phyloP scores from a whole-genome alignment of 192 early-diverging fungal genomes.

The Coemansia biformis region DNA sequence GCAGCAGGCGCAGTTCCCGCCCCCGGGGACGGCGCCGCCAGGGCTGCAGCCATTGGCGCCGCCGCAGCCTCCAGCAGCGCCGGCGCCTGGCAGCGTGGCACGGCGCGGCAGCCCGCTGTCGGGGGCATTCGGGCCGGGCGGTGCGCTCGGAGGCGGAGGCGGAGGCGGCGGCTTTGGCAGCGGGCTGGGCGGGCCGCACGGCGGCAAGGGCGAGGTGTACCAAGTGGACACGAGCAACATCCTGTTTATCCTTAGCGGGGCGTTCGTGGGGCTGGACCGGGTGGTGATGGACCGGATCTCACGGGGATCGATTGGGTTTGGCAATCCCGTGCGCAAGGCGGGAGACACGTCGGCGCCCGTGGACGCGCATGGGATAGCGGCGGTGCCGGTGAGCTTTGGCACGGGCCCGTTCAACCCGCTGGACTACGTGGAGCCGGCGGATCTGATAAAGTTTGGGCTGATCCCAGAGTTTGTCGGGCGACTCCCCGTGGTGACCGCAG shows the following conservation, averaged over 20 bases:
- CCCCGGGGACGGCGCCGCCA: conserved; percentile 4
- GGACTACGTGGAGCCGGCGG: conserved; percentile 65
- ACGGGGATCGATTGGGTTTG: conserved; percentile 80
- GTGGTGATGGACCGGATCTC: conserved; percentile 69
- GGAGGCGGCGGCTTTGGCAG: not conserved
- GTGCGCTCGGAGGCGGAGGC: conserved; percentile 8
- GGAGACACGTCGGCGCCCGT: conserved; percentile 37
- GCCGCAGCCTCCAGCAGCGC: conserved; percentile 18
- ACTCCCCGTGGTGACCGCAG: conserved; percentile 78
- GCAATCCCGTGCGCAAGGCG: conserved; percentile 50
- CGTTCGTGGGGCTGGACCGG: conserved; percentile 83
- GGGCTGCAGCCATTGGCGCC: conserved; percentile 14
- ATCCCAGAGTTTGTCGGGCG: conserved; percentile 89
- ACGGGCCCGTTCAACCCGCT: conserved; percentile 49
- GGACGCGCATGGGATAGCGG: conserved; percentile 23
- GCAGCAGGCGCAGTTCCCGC: conserved; percentile 12
- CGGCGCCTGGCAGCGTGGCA: conserved; percentile 16
- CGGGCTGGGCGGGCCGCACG: too few species aligned
- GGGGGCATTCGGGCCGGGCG: conserved; percentile 24
- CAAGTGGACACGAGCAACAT: conserved; percentile 88
- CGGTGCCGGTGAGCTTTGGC: conserved; percentile 30
- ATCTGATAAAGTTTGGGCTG: conserved; percentile 78
- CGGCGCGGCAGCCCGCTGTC: conserved; percentile 36
- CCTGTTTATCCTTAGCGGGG: conserved; percentile 82
- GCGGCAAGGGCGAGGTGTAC: conserved; percentile 72